Base-by-base conservation (phyloP, 306 rosid species). In the Rosa chinensis region DNA sequence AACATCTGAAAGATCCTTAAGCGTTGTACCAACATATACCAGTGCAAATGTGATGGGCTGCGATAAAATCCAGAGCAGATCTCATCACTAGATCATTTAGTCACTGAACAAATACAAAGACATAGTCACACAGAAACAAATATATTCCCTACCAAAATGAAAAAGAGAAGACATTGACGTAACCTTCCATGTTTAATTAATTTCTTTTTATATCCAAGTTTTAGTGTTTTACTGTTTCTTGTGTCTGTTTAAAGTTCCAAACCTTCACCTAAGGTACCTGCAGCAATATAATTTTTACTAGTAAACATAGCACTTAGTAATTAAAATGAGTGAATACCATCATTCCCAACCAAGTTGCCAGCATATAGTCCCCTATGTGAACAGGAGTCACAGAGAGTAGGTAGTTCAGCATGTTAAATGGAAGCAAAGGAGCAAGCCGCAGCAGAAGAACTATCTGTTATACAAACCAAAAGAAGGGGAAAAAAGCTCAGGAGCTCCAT, bases 341-440 rank as follows among this genome's bases (percentile, higher is more conserved):
- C 87, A 87, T 88, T 76, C 90, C 93, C 74, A 88, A 77, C 91
- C 92, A 92, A 53, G 85, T 76, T 72, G 89, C 87, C 81, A 92
- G 73, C 85, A 87, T 62, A 72, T 88, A 82, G 47, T 88, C 88
- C 75, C 86, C 86, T 70, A 88, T 50, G 62, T 50, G 72, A 45
- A 84, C 87, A 70, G 92, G 87, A 82, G 87, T 77, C 78, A 89
- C 90, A 20, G 87, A 82, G 45, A 82, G 77, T 72, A 88, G 87
- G 83, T 88, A 82, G 83, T 87, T 92, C 86, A 90, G 63, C 88
- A 89, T 77, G 78, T 84, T 87, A 78, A 85, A 85, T 1, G 94
- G 87, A 79, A 87, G 87, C 78, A 92, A 84, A 52, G 86, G 91
- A n/a, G 73, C 87, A 77, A 89, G 85, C 80, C 85, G 83, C 64